Base-by-base conservation (phyloP, 1,284 basidiomycete genomes). In the Ceraceosorus bombacis region DNA sequence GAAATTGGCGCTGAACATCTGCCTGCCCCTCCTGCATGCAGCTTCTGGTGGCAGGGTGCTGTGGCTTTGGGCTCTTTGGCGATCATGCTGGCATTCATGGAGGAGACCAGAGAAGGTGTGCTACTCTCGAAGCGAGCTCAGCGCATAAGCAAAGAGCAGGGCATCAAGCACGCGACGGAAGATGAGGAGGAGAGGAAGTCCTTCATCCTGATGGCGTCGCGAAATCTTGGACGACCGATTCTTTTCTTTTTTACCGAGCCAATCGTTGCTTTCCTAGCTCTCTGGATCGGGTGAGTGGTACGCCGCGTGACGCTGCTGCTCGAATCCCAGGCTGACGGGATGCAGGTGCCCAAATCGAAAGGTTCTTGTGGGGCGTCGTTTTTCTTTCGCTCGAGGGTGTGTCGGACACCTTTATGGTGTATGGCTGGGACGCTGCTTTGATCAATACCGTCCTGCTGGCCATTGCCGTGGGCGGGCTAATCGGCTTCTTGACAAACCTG, bases 181-280 rank as follows among this genome's bases (percentile, higher is more conserved):
- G 46, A 48, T 15, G 46, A 48, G 12, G 46, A 48, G 12, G 46
- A 12, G 46, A 12, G 46, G 3, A 12, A 15, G 12, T 12, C 12
- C 15, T 12, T 15, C 46, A 12, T 48, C 15, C 12, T 48, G 12
- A 48, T 48, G 46, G 46, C 46, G 12, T 48, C 46, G 46, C 46
- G 46, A 12, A 48, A 48, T 48, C 46, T 48, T 15, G 46, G 46
- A 12, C 46, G 46, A 12, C 54, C 54, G 12, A 12, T 27, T 27
- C 5, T 55, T n/a, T 55, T 55, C 54, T 55, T 55, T 27, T 3
- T 55, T n/a, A 55, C 54, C 6, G 54, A 55, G 48, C 51, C 51
- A 15, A 53, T 53, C 27, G 27, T 53, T 53, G 51, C 51, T 13
- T n/a, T 27, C 43, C 43, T 53, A 13, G 51, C 51, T 39, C 27